Evolutionary conservation across 208 protist genomes (phyloP).

Genomic region (Phytomonas francai): DNA sequence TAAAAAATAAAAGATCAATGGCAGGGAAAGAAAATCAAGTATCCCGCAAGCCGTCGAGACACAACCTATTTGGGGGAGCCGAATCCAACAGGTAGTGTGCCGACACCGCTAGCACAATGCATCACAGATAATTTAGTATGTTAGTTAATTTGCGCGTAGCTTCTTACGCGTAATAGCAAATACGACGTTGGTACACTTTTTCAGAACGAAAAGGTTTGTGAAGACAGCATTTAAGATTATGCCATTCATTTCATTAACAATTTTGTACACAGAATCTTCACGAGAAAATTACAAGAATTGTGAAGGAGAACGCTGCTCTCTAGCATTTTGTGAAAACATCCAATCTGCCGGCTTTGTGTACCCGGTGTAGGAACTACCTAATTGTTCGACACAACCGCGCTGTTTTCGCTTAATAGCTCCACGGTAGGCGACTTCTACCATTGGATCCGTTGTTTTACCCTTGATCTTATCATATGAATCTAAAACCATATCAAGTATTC

Average conservation of each 20-base stretch:
- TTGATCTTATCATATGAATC: conserved; percentile 40
- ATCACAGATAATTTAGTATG: no score
- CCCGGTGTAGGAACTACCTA: conserved; percentile 12
- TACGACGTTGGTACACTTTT: no score
- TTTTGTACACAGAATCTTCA: conserved; percentile 5
- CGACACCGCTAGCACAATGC: no score
- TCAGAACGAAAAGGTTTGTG: no score
- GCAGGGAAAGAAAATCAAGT: conserved; percentile 1
- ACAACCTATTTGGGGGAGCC: no score
- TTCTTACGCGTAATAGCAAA: no score
- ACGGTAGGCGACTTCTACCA: conserved; percentile 40
- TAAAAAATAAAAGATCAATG: conserved; percentile 10
- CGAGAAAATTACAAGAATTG: conserved; percentile 12
- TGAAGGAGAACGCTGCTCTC: conserved; percentile 16
- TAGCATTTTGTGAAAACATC: conserved; percentile 50
- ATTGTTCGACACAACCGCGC: conserved; percentile 10
- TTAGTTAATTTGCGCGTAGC: no score
- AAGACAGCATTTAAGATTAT: no score
- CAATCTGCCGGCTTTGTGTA: conserved; percentile 27
- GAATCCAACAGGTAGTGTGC: no score
- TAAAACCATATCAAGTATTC: conserved; percentile 59
- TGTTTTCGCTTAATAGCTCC: conserved; percentile 34
- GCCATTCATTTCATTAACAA: no score
- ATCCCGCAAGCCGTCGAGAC: background rate
- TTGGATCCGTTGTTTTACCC: conserved; percentile 23